phyloP scores from a whole-genome alignment of 257 asterid species.

The Capsicum baccatum region DNA sequence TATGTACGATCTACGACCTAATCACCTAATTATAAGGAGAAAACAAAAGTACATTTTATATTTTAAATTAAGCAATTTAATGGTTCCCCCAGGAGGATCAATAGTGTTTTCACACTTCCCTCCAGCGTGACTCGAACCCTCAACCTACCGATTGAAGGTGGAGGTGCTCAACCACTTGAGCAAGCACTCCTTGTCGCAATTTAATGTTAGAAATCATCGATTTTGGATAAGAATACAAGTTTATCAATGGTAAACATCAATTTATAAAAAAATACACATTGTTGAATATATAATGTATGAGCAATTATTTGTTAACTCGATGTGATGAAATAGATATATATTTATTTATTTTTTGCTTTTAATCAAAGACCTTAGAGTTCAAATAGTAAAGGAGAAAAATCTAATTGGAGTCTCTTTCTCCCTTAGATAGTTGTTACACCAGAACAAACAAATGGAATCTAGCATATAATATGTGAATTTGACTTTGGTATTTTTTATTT shows the following conservation, averaged over 20 bases:
- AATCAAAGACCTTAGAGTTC: neutral
- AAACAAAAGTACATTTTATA: too few relatives aligned
- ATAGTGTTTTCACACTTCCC: too few relatives aligned
- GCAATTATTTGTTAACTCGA: neutral
- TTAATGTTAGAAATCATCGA: neutral
- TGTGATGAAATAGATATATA: accelerated
- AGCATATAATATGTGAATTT: neutral
- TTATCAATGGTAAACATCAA: neutral
- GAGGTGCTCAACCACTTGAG: too few relatives aligned
- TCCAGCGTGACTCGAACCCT: too few relatives aligned
- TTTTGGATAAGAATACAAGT: neutral
- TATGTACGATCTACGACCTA: too few relatives aligned
- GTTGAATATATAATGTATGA: neutral
- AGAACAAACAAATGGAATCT: neutral
- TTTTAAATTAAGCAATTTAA: neutral
- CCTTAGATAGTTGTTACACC: neutral
- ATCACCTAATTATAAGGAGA: too few relatives aligned
- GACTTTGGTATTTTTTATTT: neutral
- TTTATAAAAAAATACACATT: neutral
- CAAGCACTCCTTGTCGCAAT: too few relatives aligned
- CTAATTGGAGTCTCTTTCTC: neutral
- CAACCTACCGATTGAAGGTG: too few relatives aligned
- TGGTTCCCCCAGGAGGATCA: too few relatives aligned
- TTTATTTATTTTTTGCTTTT: neutral
- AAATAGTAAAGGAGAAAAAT: neutral